Conservation (phyloP, 1,139 yeast genomes). For the Blastobotrys capitulatus region DNA sequence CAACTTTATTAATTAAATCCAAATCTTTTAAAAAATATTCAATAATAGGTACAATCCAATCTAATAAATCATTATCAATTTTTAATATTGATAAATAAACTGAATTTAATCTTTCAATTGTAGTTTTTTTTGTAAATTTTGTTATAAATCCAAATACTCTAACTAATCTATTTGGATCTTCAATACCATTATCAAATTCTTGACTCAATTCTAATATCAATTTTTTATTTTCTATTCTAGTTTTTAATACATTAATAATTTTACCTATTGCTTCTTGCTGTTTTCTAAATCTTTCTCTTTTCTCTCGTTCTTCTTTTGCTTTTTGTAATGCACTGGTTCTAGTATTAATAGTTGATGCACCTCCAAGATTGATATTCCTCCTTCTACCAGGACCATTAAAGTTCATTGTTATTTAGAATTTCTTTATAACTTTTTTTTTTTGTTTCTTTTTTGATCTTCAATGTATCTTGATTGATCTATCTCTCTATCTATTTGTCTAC, state of each 20-base stretch:
- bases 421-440: not conserved
- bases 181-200: slow-evolving; percentile 18
- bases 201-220: slow-evolving; percentile 12
- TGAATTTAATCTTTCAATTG: not conserved
- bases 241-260: slow-evolving; percentile 42
- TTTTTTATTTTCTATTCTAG: slow-evolving; percentile 10
- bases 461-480: too few species aligned
- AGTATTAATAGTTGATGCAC: slow-evolving; percentile 30
- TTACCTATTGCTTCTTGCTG: slow-evolving; percentile 44
- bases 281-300: slow-evolving; percentile 52
- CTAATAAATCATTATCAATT: not conserved
- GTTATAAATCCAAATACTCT: slow-evolving; percentile 4
- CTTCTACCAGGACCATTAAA: slow-evolving; percentile 35
- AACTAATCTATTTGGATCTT: not conserved
- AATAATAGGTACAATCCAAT: not conserved
- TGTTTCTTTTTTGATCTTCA: too few species aligned
- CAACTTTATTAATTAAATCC: not conserved
- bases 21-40: not conserved
- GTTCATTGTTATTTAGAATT: slow-evolving; percentile 22
- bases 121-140: not conserved
- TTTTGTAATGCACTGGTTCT: slow-evolving; percentile 47
- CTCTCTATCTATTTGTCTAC: too few species aligned
- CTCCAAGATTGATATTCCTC: slow-evolving; percentile 73
- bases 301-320: slow-evolving; percentile 60
- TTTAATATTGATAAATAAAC: not conserved